Conservation (phyloP, 2,329 filamentous ascomycete genomes). For the Neurospora sp. region DNA sequence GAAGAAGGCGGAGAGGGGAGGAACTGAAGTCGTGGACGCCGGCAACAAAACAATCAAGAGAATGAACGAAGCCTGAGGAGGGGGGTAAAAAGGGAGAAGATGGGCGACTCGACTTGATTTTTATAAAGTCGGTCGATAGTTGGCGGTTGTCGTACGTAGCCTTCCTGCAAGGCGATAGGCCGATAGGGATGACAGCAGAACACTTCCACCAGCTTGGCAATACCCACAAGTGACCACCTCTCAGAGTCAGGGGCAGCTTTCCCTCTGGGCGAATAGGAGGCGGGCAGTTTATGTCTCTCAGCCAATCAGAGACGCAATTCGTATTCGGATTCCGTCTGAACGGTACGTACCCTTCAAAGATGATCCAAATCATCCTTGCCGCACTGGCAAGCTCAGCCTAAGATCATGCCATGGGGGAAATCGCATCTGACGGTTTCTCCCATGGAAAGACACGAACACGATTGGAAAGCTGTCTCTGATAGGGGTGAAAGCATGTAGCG, state of each 20-base stretch:
- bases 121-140: not conserved
- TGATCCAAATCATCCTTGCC: not conserved
- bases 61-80: not conserved
- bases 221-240: not conserved
- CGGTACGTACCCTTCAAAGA: not conserved
- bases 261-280: not conserved
- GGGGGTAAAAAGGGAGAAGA: not conserved
- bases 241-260: not conserved
- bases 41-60: not conserved
- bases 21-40: not conserved
- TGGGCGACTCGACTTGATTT: not conserved
- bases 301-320: conserved; percentile 11
- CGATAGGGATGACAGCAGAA: not conserved
- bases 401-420: not conserved
- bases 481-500: not conserved
- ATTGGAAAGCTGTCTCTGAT: not conserved
- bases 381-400: not conserved
- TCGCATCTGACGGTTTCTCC: not conserved
- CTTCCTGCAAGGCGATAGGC: not conserved
- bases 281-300: not conserved
- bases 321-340: conserved; percentile 16
- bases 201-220: not conserved
- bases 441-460: not conserved
- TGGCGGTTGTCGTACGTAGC: not conserved
- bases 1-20: not conserved